Evolutionary conservation across 805 yeast species (phyloP).

Genomic region (Lipomyces kockii): DNA sequence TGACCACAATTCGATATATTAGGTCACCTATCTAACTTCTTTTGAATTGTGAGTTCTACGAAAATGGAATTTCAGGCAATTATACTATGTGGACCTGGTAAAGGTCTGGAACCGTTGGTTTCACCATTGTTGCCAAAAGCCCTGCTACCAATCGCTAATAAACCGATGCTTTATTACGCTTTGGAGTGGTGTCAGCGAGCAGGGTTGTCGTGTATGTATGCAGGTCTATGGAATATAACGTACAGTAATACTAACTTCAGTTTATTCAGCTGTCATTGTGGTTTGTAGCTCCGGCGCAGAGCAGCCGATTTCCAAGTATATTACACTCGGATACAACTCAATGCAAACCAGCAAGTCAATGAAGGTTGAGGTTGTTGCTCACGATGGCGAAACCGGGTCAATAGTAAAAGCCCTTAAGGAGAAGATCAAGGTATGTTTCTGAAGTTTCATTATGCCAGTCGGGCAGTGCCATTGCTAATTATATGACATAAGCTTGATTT

Average conservation of each 20-base stretch:
- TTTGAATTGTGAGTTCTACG: background rate
- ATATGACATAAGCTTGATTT: conserved; percentile 52
- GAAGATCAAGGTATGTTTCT: conserved; percentile 36
- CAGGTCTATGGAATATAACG: background rate
- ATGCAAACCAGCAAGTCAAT: conserved; percentile 45
- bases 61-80: conserved; percentile 93
- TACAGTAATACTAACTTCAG: background rate
- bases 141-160: conserved; percentile 83
- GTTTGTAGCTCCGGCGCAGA: conserved; percentile 57
- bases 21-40: background rate
- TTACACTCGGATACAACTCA: conserved; percentile 33
- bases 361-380: conserved; percentile 61
- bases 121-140: conserved; percentile 77
- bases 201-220: conserved; percentile 34
- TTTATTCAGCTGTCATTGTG: conserved; percentile 48
- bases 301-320: conserved; percentile 49
- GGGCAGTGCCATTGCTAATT: background rate
- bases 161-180: conserved; percentile 84
- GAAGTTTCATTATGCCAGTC: background rate
- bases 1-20: background rate
- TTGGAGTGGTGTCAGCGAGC: conserved; percentile 80
- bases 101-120: conserved; percentile 68
- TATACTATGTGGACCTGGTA: conserved; percentile 86
- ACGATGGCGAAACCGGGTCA: conserved; percentile 64
- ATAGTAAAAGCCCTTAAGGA: conserved; percentile 55